phyloP scores from a whole-genome alignment of 371 early-diverging fungal species.

The Rhizomucor pusillus region DNA sequence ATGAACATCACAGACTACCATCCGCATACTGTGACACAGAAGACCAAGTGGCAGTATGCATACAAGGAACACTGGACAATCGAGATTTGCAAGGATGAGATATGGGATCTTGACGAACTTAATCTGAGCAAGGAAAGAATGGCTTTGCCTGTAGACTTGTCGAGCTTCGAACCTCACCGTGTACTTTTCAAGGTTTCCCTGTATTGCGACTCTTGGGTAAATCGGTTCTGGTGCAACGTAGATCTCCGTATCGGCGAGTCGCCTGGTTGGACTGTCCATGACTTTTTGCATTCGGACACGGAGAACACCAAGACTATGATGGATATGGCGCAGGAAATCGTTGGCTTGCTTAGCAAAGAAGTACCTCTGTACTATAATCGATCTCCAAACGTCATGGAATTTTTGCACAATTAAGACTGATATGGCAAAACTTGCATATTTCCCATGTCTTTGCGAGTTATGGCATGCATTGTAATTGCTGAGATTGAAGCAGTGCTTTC shows the following conservation, averaged over 20 bases:
- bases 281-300: constrained; percentile 25
- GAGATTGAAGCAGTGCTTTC: no score
- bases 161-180: constrained; percentile 20
- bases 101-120: constrained; percentile 32
- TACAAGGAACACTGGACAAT: constrained; percentile 30
- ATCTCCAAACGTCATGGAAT: no score
- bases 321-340: constrained; percentile 23
- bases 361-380: constrained; percentile 30
- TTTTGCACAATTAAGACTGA: no score
- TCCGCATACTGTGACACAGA: constrained; percentile 27
- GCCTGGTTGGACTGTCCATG: constrained; percentile 31
- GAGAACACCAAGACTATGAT: constrained; percentile 27
- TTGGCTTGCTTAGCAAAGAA: constrained; percentile 16
- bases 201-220: constrained; percentile 31
- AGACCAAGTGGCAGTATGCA: constrained; percentile 39
- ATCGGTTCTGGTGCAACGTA: constrained; percentile 39
- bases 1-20: constrained; percentile 19
- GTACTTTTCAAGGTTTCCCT: constrained; percentile 29
- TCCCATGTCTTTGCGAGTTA: no score
- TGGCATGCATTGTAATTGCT: no score
- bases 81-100: constrained; percentile 39
- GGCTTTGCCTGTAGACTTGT: constrained; percentile 32
- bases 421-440: no score
- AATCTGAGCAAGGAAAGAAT: constrained; percentile 11
- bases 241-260: constrained; percentile 37